Conservation (phyloP, 2,329 filamentous ascomycete genomes). For the Colletotrichum tanaceti region DNA sequence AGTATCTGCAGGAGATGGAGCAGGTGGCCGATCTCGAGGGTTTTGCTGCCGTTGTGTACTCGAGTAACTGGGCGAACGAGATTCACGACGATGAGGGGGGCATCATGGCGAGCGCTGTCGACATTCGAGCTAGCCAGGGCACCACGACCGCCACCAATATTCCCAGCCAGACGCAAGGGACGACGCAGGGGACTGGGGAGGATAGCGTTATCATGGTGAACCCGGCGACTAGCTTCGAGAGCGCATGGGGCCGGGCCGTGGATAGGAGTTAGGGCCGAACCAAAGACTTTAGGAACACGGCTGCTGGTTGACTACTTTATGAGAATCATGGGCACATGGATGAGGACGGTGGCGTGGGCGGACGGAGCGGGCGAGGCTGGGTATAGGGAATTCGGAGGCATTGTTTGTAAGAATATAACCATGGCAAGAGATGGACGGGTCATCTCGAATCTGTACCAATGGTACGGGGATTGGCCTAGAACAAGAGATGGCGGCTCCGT, state of each 20-base stretch:
- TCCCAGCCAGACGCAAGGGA: slow-evolving; percentile 42
- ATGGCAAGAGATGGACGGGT: slow-evolving; percentile 34
- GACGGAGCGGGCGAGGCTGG: slow-evolving; percentile 2
- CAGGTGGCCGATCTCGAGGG: slow-evolving; percentile 80
- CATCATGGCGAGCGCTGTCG: slow-evolving; percentile 53
- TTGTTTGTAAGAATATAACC: slow-evolving; percentile 36
- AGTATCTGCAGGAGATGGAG: slow-evolving; percentile 81
- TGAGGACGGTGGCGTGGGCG: slow-evolving; percentile 2
- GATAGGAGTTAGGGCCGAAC: slow-evolving; percentile 48
- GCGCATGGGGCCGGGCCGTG: slow-evolving; percentile 75
- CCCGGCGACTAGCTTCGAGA: slow-evolving; percentile 67
- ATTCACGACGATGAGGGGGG: slow-evolving; percentile 60
- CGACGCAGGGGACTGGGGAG: slow-evolving; percentile 49
- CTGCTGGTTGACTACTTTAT: slow-evolving; percentile 6
- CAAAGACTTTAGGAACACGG: not conserved
- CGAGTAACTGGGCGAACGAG: slow-evolving; percentile 82
- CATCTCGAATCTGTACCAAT: slow-evolving; percentile 35
- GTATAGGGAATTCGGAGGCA: slow-evolving; percentile 28
- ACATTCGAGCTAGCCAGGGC: slow-evolving; percentile 46
- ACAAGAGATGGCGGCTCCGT: slow-evolving; percentile 17
- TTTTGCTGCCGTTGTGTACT: slow-evolving; percentile 89
- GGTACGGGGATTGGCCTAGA: slow-evolving; percentile 21
- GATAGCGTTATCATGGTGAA: slow-evolving; percentile 68
- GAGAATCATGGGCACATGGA: slow-evolving; percentile 25
- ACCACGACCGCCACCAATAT: slow-evolving; percentile 39